Percentiles rank a stretch among this genome's conserved stretches.
phyloP scores from a whole-genome alignment of 2,329 filamentous ascomycete genomes.

The Emergomyces pasteurianus region DNA sequence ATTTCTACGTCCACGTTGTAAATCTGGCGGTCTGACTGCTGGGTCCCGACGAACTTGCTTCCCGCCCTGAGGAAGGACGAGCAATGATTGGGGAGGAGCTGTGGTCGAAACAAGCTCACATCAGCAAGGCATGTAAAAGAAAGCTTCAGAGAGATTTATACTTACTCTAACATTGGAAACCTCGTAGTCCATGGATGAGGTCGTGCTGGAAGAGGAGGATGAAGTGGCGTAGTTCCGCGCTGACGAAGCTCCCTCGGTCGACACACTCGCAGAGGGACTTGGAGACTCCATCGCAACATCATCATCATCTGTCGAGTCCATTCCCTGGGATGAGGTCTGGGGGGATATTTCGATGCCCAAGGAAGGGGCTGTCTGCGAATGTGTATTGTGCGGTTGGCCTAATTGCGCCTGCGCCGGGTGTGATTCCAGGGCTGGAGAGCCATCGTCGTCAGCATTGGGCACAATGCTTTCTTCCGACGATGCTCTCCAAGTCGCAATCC shows the following conservation, averaged over 20 bases:
- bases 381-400: background rate
- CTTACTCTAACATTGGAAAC: slow-evolving; percentile 46
- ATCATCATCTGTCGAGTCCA: slow-evolving; percentile 19
- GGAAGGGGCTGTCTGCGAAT: slow-evolving; percentile 11
- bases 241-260: slow-evolving; percentile 23
- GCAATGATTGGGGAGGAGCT: slow-evolving; percentile 66
- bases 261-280: slow-evolving; percentile 21
- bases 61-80: slow-evolving; percentile 79
- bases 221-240: slow-evolving; percentile 19
- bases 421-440: slow-evolving; percentile 15
- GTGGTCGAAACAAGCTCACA: slow-evolving; percentile 11
- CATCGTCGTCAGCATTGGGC: slow-evolving; percentile 19
- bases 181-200: slow-evolving; percentile 40
- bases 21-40: slow-evolving; percentile 81
- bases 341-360: slow-evolving; percentile 16
- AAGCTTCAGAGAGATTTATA: slow-evolving; percentile 1
- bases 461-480: slow-evolving; percentile 17
- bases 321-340: slow-evolving; percentile 14
- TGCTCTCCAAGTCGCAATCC: slow-evolving; percentile 22
- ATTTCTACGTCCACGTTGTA: slow-evolving; percentile 97
- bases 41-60: slow-evolving; percentile 78
- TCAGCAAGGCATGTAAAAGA: slow-evolving; percentile 1
- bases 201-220: slow-evolving; percentile 24
- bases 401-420: slow-evolving; percentile 11
- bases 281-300: slow-evolving; percentile 22